phyloP scores from a whole-genome alignment of 139 green algal species.

The Ulvella scutata region DNA sequence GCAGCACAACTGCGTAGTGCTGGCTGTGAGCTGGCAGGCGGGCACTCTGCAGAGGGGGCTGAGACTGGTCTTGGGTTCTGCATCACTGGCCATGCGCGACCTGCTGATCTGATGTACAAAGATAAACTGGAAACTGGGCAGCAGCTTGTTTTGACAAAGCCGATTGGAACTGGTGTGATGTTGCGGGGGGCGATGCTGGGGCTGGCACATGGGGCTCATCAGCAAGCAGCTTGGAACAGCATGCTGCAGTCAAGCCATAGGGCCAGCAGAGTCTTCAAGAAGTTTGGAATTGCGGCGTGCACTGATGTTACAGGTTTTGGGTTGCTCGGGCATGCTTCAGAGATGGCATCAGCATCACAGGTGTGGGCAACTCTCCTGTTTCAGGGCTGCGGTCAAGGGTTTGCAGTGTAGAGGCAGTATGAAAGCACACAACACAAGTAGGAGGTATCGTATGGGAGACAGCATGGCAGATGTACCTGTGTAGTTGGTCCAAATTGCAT shows the following conservation, averaged over 20 bases:
- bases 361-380: no score
- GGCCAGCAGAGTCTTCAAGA: constrained; percentile 27
- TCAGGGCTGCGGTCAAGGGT: no score
- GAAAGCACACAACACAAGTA: not conserved
- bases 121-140: constrained; percentile 42
- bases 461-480: not conserved
- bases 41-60: constrained; percentile 62
- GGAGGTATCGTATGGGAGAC: not conserved
- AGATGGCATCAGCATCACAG: constrained; percentile 47
- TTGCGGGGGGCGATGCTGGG: constrained; percentile 59
- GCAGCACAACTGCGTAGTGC: constrained; percentile 25
- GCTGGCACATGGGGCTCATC: constrained; percentile 31
- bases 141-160: constrained; percentile 76
- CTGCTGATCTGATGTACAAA: constrained; percentile 37
- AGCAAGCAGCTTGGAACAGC: not conserved
- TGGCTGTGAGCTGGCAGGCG: constrained; percentile 60
- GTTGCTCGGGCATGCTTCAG: constrained; percentile 58
- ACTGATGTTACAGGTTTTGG: constrained; percentile 92
- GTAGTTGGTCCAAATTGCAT: not conserved
- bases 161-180: constrained; percentile 59
- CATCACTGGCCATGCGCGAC: constrained; percentile 32
- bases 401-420: not conserved
- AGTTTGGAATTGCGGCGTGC: constrained; percentile 38
- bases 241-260: constrained; percentile 43
- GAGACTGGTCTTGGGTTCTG: constrained; percentile 56